A percentile compares a stretch with the other conserved stretches of the same genome.
These are phyloP conservation scores for Debaryomyces psychrophilus DNA, from an alignment of 1,139 yeast genomes.

Conservation along the genomic window DNA sequence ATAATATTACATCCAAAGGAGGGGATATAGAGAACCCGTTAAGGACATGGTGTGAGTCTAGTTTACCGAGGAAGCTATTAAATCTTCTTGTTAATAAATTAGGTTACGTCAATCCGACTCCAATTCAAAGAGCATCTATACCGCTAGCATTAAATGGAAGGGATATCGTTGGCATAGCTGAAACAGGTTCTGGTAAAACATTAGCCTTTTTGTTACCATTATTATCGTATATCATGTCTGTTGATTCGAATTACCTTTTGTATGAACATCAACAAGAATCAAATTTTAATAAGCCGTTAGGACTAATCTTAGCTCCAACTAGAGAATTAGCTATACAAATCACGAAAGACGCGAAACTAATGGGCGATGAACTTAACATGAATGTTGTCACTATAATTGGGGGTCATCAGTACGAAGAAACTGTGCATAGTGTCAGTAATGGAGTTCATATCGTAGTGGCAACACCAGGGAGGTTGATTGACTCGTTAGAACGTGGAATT, in stretches of 20 bases:
- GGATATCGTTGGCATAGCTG: slow-evolving; percentile 90
- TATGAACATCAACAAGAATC: slow-evolving; percentile 36
- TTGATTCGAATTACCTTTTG: slow-evolving; percentile 39
- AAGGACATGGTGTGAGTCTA: slow-evolving; percentile 71
- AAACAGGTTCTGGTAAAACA: slow-evolving; percentile 96
- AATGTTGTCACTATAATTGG: slow-evolving; percentile 77
- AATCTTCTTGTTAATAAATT: slow-evolving; percentile 38
- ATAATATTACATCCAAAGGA: slow-evolving; percentile 64
- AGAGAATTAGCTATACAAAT: slow-evolving; percentile 93
- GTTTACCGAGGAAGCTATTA: slow-evolving; percentile 48
- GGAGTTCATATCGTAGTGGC: slow-evolving; percentile 89
- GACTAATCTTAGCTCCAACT: slow-evolving; percentile 85
- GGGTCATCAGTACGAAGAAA: slow-evolving; percentile 83
- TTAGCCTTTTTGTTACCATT: slow-evolving; percentile 80
- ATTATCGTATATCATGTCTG: slow-evolving; percentile 53
- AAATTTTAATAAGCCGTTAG: slow-evolving; percentile 45
- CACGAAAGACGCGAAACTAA: slow-evolving; percentile 61
- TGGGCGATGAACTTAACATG: slow-evolving; percentile 45
- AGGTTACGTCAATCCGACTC: slow-evolving; percentile 70
- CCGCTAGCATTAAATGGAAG: slow-evolving; percentile 65
- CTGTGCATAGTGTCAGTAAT: slow-evolving; percentile 56
- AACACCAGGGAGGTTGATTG: slow-evolving; percentile 90
- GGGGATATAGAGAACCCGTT: slow-evolving; percentile 58
- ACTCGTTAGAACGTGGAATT: slow-evolving; percentile 70
- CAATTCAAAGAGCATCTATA: slow-evolving; percentile 86